Conservation (phyloP, 441 rosid species). For the Bruguiera hainesii region DNA sequence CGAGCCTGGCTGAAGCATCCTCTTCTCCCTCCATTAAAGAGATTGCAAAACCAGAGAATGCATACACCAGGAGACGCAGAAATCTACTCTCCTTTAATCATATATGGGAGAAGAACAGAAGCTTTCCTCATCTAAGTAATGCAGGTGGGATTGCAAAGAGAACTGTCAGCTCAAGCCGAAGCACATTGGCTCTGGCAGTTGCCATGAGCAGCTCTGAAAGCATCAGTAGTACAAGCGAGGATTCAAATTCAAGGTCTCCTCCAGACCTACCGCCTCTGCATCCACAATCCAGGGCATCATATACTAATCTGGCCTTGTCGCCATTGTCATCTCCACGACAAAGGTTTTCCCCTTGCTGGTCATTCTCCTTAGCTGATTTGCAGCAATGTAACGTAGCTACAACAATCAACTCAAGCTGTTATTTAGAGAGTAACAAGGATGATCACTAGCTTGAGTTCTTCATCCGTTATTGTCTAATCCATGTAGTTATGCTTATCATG, state of each 20-base stretch:
- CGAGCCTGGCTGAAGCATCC: constrained; percentile 49
- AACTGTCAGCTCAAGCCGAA: constrained; percentile 52
- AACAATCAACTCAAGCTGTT: background rate
- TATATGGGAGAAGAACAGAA: constrained; percentile 57
- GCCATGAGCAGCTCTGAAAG: constrained; percentile 67
- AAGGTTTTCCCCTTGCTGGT: constrained; percentile 45
- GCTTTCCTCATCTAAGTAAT: constrained; percentile 22
- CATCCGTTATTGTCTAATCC: background rate
- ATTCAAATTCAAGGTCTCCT: constrained; percentile 49
- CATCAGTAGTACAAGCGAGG: constrained; percentile 48
- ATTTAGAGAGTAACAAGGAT: constrained; percentile 13
- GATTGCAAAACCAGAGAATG: constrained; percentile 72
- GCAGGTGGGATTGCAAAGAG: constrained; percentile 53
- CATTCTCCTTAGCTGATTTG: constrained; percentile 58
- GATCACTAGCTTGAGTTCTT: constrained; percentile 10
- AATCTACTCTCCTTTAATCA: constrained; percentile 58
- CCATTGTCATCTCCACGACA: constrained; percentile 26
- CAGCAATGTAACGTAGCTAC: constrained; percentile 35
- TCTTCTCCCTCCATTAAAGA: constrained; percentile 51
- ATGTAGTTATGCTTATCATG: no score
- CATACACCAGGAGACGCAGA: constrained; percentile 45
- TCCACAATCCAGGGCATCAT: constrained; percentile 40
- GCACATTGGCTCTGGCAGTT: constrained; percentile 70
- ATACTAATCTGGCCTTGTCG: constrained; percentile 27
- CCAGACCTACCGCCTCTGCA: constrained; percentile 67